Evolutionary conservation across 805 yeast species (phyloP).

Genomic region (Candida ascalaphidarum): DNA sequence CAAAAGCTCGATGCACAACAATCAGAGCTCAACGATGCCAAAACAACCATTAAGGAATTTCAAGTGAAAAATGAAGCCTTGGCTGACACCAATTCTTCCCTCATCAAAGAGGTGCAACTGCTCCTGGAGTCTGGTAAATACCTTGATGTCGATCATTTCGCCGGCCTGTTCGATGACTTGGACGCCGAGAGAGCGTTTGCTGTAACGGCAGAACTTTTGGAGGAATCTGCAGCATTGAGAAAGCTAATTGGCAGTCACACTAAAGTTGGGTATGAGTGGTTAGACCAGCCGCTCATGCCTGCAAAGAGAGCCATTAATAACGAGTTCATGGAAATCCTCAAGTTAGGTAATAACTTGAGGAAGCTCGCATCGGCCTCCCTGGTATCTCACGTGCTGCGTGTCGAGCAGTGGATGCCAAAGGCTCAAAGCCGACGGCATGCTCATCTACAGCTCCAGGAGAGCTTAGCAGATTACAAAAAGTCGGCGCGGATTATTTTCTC

Average conservation of each 20-base stretch:
- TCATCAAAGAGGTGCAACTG: constrained; percentile 16
- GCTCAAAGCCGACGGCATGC: no score
- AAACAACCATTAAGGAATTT: constrained; percentile 7
- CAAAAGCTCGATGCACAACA: constrained; percentile 11
- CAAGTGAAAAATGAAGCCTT: constrained; percentile 12
- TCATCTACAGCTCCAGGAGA: no score
- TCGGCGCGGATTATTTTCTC: not conserved
- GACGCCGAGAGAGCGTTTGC: constrained; percentile 22
- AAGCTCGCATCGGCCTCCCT: constrained; percentile 5
- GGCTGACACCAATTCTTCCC: constrained; percentile 9
- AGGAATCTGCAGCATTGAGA: constrained; percentile 37
- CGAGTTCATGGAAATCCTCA: constrained; percentile 1
- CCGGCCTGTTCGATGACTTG: constrained; percentile 22
- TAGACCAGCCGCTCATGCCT: constrained; percentile 5
- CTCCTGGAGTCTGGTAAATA: constrained; percentile 13
- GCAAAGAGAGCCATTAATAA: not conserved
- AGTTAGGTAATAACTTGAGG: constrained; percentile 3
- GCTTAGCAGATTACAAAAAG: no score
- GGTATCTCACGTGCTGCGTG: constrained; percentile 6
- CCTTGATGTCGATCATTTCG: constrained; percentile 6
- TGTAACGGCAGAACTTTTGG: constrained; percentile 27
- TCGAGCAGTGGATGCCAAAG: no score
- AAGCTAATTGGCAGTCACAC: constrained; percentile 13
- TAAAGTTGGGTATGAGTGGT: constrained; percentile 12
- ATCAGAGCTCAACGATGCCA: constrained; percentile 3